phyloP scores from a whole-genome alignment of 106 monocot genomes.

The Alisma plantagoaquatica region DNA sequence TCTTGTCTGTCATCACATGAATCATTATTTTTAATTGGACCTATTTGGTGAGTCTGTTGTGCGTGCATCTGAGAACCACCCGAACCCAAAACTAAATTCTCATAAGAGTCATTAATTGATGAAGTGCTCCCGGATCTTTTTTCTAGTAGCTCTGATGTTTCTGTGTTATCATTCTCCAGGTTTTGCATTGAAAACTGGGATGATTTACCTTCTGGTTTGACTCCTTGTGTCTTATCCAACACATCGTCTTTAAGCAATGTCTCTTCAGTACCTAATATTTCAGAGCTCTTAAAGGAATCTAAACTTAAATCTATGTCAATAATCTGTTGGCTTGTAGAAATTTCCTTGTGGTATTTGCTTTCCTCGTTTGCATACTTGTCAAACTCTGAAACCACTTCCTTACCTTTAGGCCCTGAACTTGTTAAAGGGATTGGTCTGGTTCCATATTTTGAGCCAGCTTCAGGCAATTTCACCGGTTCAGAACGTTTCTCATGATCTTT shows the following conservation, averaged over 20 bases:
- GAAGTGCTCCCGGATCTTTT: neutral
- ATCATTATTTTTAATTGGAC: neutral
- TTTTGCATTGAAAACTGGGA: neutral
- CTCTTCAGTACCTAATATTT: neutral
- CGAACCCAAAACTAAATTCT: slow-evolving; percentile 13
- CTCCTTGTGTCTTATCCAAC: neutral
- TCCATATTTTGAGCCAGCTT: neutral
- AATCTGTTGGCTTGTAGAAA: neutral
- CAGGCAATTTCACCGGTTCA: neutral
- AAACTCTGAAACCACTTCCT: neutral
- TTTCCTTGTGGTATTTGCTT: neutral
- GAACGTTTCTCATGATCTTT: neutral
- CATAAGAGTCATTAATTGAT: slow-evolving; percentile 1
- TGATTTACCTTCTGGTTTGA: neutral
- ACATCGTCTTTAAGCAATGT: neutral
- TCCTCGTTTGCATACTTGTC: neutral
- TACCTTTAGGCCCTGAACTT: too few relatives aligned
- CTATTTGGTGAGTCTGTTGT: slow-evolving; percentile 6
- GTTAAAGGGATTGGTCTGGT: neutral
- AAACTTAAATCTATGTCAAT: neutral
- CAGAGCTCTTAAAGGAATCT: neutral
- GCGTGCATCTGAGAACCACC: neutral
- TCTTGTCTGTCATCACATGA: slow-evolving; percentile 9
- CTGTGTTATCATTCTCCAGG: neutral
- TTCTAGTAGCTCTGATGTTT: neutral